Evolutionary conservation across 2,329 filamentous ascomycete genomes (phyloP).

Genomic region (Colletotrichum trifolii): DNA sequence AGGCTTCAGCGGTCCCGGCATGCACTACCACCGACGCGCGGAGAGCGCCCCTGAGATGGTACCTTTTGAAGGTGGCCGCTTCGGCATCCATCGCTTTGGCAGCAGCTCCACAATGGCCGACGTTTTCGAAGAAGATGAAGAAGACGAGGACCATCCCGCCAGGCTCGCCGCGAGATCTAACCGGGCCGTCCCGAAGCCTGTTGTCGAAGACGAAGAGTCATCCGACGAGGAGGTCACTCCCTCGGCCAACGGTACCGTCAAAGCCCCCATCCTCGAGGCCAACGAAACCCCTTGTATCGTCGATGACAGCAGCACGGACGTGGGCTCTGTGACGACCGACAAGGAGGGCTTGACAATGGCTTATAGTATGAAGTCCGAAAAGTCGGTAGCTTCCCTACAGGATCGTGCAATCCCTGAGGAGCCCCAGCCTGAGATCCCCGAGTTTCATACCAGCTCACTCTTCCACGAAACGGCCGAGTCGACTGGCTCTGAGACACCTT

Average conservation of each 20-base stretch:
- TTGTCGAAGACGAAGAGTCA: slow-evolving; percentile 18
- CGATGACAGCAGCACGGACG: slow-evolving; percentile 36
- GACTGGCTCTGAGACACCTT: slow-evolving; percentile 56
- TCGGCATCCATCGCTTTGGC: slow-evolving; percentile 70
- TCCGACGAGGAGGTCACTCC: slow-evolving; percentile 47
- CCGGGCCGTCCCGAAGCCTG: slow-evolving; percentile 4
- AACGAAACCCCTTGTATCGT: not conserved
- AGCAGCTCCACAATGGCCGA: slow-evolving; percentile 83
- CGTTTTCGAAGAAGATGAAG: slow-evolving; percentile 87
- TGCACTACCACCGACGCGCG: slow-evolving; percentile 81
- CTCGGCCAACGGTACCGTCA: slow-evolving; percentile 41
- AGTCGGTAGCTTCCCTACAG: slow-evolving; percentile 61
- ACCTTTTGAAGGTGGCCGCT: slow-evolving; percentile 73
- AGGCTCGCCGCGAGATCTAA: slow-evolving; percentile 40
- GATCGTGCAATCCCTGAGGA: slow-evolving; percentile 65
- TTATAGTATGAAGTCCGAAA: slow-evolving; percentile 58
- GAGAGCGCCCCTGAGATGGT: slow-evolving; percentile 85
- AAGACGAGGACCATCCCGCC: slow-evolving; percentile 65
- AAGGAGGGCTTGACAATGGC: slow-evolving; percentile 49
- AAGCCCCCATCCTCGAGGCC: slow-evolving; percentile 40
- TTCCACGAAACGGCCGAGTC: slow-evolving; percentile 48
- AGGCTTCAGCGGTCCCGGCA: slow-evolving; percentile 74
- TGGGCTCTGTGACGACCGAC: slow-evolving; percentile 59
- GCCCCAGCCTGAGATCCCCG: slow-evolving; percentile 46
- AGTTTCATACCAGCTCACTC: slow-evolving; percentile 52